Conservation (phyloP, 345 rosid species). For the Gossypium mustelinum region DNA sequence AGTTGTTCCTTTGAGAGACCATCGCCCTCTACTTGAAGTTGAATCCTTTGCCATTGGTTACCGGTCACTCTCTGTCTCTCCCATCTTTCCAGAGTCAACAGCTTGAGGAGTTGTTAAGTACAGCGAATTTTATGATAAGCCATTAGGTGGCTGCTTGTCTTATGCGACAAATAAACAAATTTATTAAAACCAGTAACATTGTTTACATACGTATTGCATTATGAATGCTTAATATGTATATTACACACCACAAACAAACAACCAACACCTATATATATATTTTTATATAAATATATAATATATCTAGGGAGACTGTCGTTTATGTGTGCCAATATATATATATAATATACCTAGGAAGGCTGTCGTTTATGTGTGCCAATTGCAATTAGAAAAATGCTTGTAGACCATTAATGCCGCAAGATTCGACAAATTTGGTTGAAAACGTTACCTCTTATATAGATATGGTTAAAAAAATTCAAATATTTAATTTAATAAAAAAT, state of each 20-base stretch:
- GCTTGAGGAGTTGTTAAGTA: neutral
- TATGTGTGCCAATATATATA: neutral
- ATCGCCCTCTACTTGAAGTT: conserved; percentile 20
- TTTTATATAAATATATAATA: no score
- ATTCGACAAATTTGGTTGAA: neutral
- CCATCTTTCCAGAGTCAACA: neutral
- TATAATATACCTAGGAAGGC: no score
- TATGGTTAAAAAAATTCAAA: no score
- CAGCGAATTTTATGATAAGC: neutral
- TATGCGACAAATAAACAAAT: neutral
- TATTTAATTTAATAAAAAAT: no score
- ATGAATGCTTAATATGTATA: neutral
- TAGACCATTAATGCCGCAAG: neutral
- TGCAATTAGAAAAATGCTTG: neutral
- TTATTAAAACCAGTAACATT: no score
- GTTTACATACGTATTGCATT: no score
- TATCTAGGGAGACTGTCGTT: no score
- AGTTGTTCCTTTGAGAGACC: conserved; percentile 41
- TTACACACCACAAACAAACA: no score
- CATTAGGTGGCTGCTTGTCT: neutral
- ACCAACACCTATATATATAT: no score
- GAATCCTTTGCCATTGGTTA: conserved; percentile 1
- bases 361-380: neutral
- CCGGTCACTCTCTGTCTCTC: neutral
- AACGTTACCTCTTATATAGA: neutral